Evolutionary conservation across 768 basidiomycete species (phyloP), one percentile per base, ranked within the genome.

Genomic region (Rossbeevera mucosa): DNA sequence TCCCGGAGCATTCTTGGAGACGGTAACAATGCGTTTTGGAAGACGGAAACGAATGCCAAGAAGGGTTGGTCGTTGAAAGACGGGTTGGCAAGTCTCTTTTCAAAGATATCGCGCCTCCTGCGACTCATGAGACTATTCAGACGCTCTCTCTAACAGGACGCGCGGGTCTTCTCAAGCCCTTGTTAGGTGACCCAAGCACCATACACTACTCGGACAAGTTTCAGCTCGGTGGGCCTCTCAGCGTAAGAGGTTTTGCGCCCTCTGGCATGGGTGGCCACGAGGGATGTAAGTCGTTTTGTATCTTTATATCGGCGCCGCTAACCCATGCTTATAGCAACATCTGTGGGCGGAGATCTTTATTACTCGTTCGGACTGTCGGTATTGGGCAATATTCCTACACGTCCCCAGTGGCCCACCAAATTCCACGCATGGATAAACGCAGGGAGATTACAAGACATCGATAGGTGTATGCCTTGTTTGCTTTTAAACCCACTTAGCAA

Each of bases 171-270:
- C 71, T 98, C 11, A 81, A 81, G 64, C 80, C 84, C 44, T 66
- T 95, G 7, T 71, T 73, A 11, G 70, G 74, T 11, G 68, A 74
- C 12, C 76, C 80, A 9, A 50, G 48, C 7, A 57, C 55, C 5
- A 8, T 58, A 11, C 77, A 83, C 21, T 87, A 91, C 60, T 77
- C 83, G 1, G 96, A 99, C 70, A 82, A 93, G 5, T 93, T 93
- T 67, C 94, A 95, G 58, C 78, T 97, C 0, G 96, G 96, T 22
- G 96, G 96, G 0, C 94, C 96, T 0, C 80, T 86, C 7, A 91
- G 83, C 48, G 76, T 98, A 0, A 76, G 96, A 5, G 80, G 82
- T 47, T 94, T 95, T 71, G 78, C 78, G 41, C 74, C 76, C 6
- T 91, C 89, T 62, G 75, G 83, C 4, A 74, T 96, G 72, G 94